phyloP scores from a whole-genome alignment of 164 flowering plant genomes.

The Litsea cubeba region DNA sequence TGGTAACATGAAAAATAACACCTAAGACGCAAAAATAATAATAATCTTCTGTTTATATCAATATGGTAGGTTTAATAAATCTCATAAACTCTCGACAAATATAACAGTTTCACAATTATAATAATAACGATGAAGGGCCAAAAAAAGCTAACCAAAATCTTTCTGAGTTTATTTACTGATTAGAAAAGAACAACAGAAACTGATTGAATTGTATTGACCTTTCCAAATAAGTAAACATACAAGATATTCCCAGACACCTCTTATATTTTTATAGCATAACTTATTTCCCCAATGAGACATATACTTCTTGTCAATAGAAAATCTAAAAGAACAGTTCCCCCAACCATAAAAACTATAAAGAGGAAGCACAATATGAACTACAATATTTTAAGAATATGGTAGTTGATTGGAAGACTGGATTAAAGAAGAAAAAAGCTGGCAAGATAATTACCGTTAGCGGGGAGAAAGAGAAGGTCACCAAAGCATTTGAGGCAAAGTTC shows the following conservation, averaged over 20 bases:
- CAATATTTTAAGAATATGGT: no score
- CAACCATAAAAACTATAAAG: background rate
- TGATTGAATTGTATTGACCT: background rate
- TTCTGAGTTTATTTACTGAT: background rate
- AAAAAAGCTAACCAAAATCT: background rate
- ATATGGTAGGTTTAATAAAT: no score
- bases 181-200: background rate
- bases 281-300: background rate
- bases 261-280: background rate
- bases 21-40: no score
- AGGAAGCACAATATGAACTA: no score
- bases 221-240: background rate
- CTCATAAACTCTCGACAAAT: no score
- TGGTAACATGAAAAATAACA: no score
- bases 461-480: slow-evolving; percentile 85
- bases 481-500: slow-evolving; percentile 88
- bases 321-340: background rate
- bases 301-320: background rate
- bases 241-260: background rate
- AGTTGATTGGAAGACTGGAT: background rate
- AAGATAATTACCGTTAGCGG: slow-evolving; percentile 55
- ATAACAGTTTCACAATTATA: no score
- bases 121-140: no score
- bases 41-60: no score
- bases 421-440: background rate